These are phyloP conservation scores for Hygrocybe punicea DNA, from an alignment of 768 basidiomycete species.

Conservation along the genomic window DNA sequence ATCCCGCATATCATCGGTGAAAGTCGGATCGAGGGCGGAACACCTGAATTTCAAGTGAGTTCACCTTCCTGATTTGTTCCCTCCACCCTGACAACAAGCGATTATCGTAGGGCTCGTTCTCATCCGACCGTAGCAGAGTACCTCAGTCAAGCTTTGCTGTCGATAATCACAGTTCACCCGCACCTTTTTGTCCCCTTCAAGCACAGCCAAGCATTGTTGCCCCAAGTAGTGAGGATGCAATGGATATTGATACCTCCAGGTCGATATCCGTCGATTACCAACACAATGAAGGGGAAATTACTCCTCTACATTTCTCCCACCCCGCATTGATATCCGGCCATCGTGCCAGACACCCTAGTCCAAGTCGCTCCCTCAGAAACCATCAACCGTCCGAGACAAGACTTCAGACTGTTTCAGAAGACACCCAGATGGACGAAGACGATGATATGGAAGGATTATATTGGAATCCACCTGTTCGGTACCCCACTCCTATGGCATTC, in stretches of 20 bases:
- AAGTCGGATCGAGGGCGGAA: too few species aligned
- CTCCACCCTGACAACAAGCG: too few species aligned
- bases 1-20: too few species aligned
- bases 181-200: neutral
- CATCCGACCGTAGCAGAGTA: too few species aligned
- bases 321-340: neutral
- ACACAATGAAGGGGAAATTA: neutral
- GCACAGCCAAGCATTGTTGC: neutral
- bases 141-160: too few species aligned
- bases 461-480: neutral
- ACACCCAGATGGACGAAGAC: neutral
- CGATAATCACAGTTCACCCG: neutral
- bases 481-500: neutral
- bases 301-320: neutral
- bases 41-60: too few species aligned
- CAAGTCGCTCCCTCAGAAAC: too few species aligned
- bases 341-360: neutral
- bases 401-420: too few species aligned
- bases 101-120: too few species aligned
- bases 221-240: neutral
- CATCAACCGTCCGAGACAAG: neutral
- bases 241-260: neutral
- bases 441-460: slow-evolving; percentile 2
- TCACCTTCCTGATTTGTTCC: too few species aligned
- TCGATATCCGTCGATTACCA: neutral